Conservation (phyloP, 75 land plant genomes). For the Picea glauca region DNA sequence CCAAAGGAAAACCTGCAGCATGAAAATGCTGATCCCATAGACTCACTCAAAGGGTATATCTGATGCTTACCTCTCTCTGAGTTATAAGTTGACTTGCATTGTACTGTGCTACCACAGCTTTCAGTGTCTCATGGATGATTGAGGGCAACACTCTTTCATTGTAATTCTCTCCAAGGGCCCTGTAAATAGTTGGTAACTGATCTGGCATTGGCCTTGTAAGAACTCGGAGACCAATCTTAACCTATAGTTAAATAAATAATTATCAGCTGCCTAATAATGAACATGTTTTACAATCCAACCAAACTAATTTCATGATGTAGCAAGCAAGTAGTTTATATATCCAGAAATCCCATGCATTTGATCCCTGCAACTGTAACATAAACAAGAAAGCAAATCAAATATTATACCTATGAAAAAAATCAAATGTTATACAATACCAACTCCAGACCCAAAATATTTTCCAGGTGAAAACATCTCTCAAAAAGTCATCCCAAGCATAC, state of each 20-base stretch:
- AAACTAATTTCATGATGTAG: too few relatives aligned
- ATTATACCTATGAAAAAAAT: too few relatives aligned
- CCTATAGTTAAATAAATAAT: conserved; percentile 31
- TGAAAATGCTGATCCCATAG: not conserved
- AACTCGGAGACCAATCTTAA: conserved; percentile 77
- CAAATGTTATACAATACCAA: too few relatives aligned
- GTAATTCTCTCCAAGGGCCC: conserved; percentile 69
- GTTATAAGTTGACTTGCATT: conserved; percentile 91
- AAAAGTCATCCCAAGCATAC: not conserved
- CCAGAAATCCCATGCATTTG: too few relatives aligned
- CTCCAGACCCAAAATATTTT: too few relatives aligned
- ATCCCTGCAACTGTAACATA: too few relatives aligned
- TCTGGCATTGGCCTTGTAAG: conserved; percentile 70
- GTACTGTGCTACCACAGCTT: conserved; percentile 89
- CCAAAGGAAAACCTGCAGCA: not conserved
- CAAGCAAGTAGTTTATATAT: too few relatives aligned
- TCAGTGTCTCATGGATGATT: conserved; percentile 76
- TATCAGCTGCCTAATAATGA: not conserved
- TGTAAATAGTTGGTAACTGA: conserved; percentile 67
- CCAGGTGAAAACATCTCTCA: not conserved
- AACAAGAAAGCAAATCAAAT: too few relatives aligned
- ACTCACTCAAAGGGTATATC: not conserved
- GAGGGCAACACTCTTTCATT: conserved; percentile 82
- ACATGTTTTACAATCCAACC: too few relatives aligned
- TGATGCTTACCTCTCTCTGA: conserved; percentile 68